These are phyloP conservation scores for Mycena epipterygia DNA, from an alignment of 768 basidiomycete species.

Conservation along the genomic window DNA sequence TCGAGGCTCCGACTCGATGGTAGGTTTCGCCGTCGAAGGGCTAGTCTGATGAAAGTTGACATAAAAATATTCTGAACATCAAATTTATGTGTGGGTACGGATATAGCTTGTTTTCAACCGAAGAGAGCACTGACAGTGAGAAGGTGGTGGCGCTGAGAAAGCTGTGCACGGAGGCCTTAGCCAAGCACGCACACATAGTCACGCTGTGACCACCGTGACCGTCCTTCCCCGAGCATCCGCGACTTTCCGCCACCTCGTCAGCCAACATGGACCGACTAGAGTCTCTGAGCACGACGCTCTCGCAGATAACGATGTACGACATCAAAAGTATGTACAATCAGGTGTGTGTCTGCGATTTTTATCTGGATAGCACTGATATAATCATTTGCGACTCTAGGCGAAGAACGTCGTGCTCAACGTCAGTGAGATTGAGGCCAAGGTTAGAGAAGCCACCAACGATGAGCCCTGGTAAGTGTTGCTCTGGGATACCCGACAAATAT, in stretches of 20 bases:
- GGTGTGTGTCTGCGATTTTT: slow-evolving; percentile 54
- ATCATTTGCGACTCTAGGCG: slow-evolving; percentile 64
- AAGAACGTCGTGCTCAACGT: slow-evolving; percentile 97
- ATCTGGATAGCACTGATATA: slow-evolving; percentile 14
- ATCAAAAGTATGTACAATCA: slow-evolving; percentile 96
- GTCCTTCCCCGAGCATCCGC: slow-evolving; percentile 2
- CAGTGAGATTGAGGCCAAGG: slow-evolving; percentile 97
- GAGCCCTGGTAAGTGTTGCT: slow-evolving; percentile 86
- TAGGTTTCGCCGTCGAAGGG: no score
- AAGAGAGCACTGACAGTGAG: no score
- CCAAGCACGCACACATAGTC: background rate
- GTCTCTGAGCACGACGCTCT: slow-evolving; percentile 79
- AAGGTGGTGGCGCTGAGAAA: no score
- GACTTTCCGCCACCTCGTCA: background rate
- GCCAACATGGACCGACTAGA: slow-evolving; percentile 83
- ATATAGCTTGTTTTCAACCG: no score
- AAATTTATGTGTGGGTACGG: no score
- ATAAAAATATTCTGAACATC: no score
- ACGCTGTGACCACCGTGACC: no score
- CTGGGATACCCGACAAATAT: background rate
- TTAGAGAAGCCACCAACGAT: slow-evolving; percentile 96
- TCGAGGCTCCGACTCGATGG: no score
- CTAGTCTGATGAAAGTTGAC: no score
- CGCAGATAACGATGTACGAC: slow-evolving; percentile 91
- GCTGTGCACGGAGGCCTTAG: background rate